A percentile compares a stretch with the other conserved stretches of the same genome.
Evolutionary conservation across 192 early-diverging fungal species (phyloP).

Genomic region (Ramicandelaber brevisporus): DNA sequence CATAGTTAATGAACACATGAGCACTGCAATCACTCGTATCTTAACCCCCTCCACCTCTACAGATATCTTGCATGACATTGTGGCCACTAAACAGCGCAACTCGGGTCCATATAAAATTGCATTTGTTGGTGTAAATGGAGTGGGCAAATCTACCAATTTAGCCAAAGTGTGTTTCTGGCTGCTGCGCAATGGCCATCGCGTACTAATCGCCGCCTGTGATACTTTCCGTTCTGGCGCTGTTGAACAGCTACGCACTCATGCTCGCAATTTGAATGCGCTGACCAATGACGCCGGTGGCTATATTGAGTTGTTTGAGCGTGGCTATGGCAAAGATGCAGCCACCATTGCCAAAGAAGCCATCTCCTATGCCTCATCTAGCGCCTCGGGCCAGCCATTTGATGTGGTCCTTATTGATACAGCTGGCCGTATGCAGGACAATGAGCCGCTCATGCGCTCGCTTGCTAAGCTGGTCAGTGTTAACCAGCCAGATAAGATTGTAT

Average conservation of each 20-base stretch:
- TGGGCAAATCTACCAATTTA: constrained; percentile 81
- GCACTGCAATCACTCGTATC: constrained; percentile 56
- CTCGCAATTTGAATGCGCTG: constrained; percentile 59
- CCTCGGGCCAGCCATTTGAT: no score
- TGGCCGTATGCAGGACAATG: constrained; percentile 96
- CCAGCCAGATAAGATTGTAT: constrained; percentile 85
- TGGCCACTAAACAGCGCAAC: constrained; percentile 27
- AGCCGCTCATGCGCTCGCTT: constrained; percentile 87
- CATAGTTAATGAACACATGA: constrained; percentile 58
- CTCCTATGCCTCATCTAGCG: constrained; percentile 36
- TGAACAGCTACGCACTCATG: constrained; percentile 82
- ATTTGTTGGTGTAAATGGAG: constrained; percentile 92
- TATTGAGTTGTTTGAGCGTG: constrained; percentile 81
- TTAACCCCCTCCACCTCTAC: constrained; percentile 72
- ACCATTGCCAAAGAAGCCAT: constrained; percentile 88
- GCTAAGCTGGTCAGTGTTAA: constrained; percentile 82
- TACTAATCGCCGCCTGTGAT: constrained; percentile 88
- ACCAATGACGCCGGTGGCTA: no score
- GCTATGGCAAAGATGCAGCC: constrained; percentile 93
- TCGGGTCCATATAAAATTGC: constrained; percentile 74
- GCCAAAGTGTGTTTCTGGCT: constrained; percentile 92
- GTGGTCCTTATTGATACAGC: constrained; percentile 91
- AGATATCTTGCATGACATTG: constrained; percentile 76
- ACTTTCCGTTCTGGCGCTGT: constrained; percentile 92
- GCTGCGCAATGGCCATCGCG: constrained; percentile 66